Percentiles rank a stretch among this genome's conserved stretches.
These are phyloP conservation scores for Globisporangium okanoganense DNA, from an alignment of 352 stramenopile species.

Conservation along the genomic window DNA sequence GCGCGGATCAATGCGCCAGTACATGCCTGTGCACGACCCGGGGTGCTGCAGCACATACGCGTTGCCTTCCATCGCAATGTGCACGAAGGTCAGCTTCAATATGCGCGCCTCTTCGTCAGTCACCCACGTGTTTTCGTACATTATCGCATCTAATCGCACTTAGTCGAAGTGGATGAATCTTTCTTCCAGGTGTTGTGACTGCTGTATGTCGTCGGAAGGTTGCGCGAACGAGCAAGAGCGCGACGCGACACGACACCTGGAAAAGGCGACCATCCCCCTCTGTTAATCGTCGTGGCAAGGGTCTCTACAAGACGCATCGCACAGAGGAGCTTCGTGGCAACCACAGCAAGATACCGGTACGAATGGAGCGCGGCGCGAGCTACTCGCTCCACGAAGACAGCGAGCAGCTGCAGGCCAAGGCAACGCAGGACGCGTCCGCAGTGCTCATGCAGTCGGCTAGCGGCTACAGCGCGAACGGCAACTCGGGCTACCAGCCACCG, in stretches of 20 bases:
- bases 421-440: constrained; percentile 5
- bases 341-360: not conserved
- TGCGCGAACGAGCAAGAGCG: not conserved
- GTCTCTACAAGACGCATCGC: not conserved
- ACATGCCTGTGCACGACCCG: not conserved
- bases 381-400: constrained; percentile 43
- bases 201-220: constrained; percentile 5
- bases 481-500: constrained; percentile 13
- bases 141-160: not conserved
- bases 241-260: not conserved
- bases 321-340: not conserved
- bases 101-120: not conserved
- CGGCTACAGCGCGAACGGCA: constrained; percentile 14
- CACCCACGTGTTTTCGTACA: not conserved
- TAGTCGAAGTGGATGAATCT: not conserved
- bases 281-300: not conserved
- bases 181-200: not conserved
- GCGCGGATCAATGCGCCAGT: not conserved
- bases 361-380: constrained; percentile 41
- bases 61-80: not conserved
- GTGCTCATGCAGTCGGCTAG: constrained; percentile 15
- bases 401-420: constrained; percentile 17
- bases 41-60: not conserved
- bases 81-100: not conserved
- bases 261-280: not conserved